Percentiles rank a stretch among this genome's conserved stretches.
phyloP scores from a whole-genome alignment of 352 stramenopile species.

The Pilasporangium apinafurcum region DNA sequence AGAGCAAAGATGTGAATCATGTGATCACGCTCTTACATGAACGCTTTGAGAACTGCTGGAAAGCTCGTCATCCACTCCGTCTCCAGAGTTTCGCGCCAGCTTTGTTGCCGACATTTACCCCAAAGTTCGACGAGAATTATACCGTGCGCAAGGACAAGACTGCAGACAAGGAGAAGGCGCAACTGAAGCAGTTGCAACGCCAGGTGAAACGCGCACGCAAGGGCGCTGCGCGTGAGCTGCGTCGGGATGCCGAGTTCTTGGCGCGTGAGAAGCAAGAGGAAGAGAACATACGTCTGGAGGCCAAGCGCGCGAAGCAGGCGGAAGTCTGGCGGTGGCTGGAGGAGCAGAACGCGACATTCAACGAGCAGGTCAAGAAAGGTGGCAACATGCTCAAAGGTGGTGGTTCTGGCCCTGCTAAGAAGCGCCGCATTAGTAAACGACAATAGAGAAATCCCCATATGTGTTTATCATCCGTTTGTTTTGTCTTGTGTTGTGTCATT shows the following conservation, averaged over 20 bases:
- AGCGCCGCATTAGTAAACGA: slow-evolving; percentile 30
- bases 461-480: background rate
- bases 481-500: background rate
- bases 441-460: slow-evolving; percentile 7
- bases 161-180: slow-evolving; percentile 68
- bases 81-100: slow-evolving; percentile 70
- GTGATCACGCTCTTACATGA: slow-evolving; percentile 43
- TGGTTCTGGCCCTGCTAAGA: slow-evolving; percentile 65
- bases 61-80: slow-evolving; percentile 45
- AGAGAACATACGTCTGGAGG: slow-evolving; percentile 57
- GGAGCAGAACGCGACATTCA: slow-evolving; percentile 96
- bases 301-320: slow-evolving; percentile 89
- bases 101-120: slow-evolving; percentile 74
- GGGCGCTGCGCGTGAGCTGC: slow-evolving; percentile 92
- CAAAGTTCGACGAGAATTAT: slow-evolving; percentile 91
- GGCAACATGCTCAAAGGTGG: slow-evolving; percentile 94
- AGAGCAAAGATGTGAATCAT: slow-evolving; percentile 27
- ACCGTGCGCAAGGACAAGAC: slow-evolving; percentile 89
- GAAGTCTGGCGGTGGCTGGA: slow-evolving; percentile 96
- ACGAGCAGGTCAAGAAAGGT: slow-evolving; percentile 95
- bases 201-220: slow-evolving; percentile 97
- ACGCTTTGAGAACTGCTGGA: slow-evolving; percentile 39
- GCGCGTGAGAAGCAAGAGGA: slow-evolving; percentile 91
- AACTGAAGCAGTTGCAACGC: slow-evolving; percentile 88
- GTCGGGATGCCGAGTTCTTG: slow-evolving; percentile 92